phyloP scores from a whole-genome alignment of 73 alveolate genomes.

The Tetrahymena borealis region DNA sequence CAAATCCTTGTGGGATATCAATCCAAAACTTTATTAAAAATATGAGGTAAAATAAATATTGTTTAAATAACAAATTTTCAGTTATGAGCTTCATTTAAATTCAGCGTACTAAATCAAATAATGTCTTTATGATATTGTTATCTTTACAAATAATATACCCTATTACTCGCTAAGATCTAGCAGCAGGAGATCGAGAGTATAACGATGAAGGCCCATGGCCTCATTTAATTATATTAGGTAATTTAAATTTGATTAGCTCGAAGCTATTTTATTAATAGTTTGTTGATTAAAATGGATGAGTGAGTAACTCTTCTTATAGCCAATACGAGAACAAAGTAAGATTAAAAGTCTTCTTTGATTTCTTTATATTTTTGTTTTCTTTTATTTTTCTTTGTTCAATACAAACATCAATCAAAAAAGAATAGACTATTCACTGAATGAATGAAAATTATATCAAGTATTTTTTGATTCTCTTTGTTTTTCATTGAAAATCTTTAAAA shows the following conservation, averaged over 20 bases:
- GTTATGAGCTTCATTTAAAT: too few species aligned
- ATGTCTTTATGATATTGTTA: too few species aligned
- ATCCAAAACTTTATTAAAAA: background rate
- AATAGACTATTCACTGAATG: background rate
- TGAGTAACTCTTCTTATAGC: background rate
- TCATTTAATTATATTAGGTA: background rate
- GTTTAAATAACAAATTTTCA: too few species aligned
- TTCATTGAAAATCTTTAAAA: background rate
- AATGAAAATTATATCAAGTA: background rate
- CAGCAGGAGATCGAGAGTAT: background rate
- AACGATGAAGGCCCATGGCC: slow-evolving; percentile 3
- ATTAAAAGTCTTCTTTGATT: background rate
- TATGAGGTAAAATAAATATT: background rate
- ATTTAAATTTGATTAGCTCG: background rate
- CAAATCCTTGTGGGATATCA: background rate
- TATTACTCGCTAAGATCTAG: background rate
- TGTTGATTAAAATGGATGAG: too few species aligned
- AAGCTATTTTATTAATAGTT: too few species aligned
- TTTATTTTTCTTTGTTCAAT: background rate
- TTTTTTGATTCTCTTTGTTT: background rate
- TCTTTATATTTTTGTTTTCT: background rate
- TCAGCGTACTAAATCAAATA: too few species aligned
- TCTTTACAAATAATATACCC: background rate
- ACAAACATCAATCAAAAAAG: too few species aligned
- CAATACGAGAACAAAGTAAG: background rate